Percentiles rank a stretch among this genome's conserved stretches.
These are phyloP conservation scores for Platanus orientalis DNA, from an alignment of 164 flowering plant species.

Conservation along the genomic window DNA sequence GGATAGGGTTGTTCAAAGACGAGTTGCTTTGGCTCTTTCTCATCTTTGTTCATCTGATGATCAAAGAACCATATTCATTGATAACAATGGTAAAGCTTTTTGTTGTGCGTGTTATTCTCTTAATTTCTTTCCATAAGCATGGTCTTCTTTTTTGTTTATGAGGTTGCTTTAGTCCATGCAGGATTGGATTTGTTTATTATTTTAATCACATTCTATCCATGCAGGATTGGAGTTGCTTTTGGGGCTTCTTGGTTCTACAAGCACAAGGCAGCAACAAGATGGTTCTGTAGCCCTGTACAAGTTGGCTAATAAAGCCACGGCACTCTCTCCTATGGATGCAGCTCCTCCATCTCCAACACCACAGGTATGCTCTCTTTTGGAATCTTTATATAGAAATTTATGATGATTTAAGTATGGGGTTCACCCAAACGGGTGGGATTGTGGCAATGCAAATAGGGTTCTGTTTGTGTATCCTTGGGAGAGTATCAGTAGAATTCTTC, in stretches of 20 bases:
- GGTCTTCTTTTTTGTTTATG: neutral
- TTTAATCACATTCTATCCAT: conserved; percentile 1
- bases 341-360: conserved; percentile 96
- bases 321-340: conserved; percentile 85
- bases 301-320: conserved; percentile 71
- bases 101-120: neutral
- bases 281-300: conserved; percentile 76
- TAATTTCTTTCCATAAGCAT: neutral
- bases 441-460: too few relatives aligned
- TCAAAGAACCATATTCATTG: conserved; percentile 75
- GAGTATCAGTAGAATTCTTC: too few relatives aligned
- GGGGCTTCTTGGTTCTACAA: conserved; percentile 70
- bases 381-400: too few relatives aligned
- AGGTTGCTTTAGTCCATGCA: neutral
- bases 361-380: conserved; percentile 44
- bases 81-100: conserved; percentile 57
- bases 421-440: too few relatives aligned
- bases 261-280: conserved; percentile 71
- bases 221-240: conserved; percentile 85
- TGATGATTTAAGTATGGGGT: too few relatives aligned
- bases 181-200: neutral
- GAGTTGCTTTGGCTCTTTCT: conserved; percentile 96
- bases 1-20: conserved; percentile 67
- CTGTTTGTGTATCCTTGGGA: too few relatives aligned
- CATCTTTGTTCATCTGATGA: conserved; percentile 91